Conservation (phyloP, 2,329 filamentous ascomycete species). For the Fusarium secorum region DNA sequence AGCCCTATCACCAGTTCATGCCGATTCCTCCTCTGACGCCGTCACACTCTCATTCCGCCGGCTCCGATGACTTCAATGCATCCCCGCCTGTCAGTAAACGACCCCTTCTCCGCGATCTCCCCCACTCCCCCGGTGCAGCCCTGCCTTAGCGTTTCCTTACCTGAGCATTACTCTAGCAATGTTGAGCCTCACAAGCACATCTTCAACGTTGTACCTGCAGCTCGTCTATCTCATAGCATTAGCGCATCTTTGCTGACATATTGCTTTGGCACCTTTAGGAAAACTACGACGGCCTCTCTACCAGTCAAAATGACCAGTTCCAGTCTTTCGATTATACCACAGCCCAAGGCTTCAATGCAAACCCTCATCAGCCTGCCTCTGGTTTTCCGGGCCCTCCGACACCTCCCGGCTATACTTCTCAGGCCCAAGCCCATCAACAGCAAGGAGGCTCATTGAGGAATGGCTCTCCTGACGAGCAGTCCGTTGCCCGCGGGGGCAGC, state of each 20-base stretch:
- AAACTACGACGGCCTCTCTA: slow-evolving; percentile 56
- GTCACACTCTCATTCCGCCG: slow-evolving; percentile 62
- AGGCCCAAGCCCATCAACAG: slow-evolving; percentile 36
- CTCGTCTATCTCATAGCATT: slow-evolving; percentile 18
- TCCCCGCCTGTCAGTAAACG: slow-evolving; percentile 62
- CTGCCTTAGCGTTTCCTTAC: slow-evolving; percentile 45
- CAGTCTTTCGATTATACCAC: slow-evolving; percentile 53
- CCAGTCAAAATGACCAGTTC: slow-evolving; percentile 55
- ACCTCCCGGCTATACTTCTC: slow-evolving; percentile 54
- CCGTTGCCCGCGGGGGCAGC: slow-evolving; percentile 51
- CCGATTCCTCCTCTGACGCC: slow-evolving; percentile 62
- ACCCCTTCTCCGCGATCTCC: slow-evolving; percentile 39
- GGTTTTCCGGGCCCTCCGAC: slow-evolving; percentile 57
- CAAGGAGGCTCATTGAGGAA: slow-evolving; percentile 37
- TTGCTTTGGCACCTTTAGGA: slow-evolving; percentile 50
- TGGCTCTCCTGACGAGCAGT: slow-evolving; percentile 45
- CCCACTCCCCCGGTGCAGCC: slow-evolving; percentile 40
- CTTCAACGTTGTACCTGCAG: slow-evolving; percentile 21
- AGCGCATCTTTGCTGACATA: slow-evolving; percentile 21
- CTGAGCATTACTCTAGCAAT: slow-evolving; percentile 48
- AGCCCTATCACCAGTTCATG: slow-evolving; percentile 64
- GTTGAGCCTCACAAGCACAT: slow-evolving; percentile 18
- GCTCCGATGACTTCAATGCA: slow-evolving; percentile 63
- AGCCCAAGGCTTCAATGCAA: slow-evolving; percentile 49
- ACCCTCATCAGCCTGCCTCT: slow-evolving; percentile 47